Conservation (phyloP, 2,329 filamentous ascomycete species). For the Fusarium sarcochroum region DNA sequence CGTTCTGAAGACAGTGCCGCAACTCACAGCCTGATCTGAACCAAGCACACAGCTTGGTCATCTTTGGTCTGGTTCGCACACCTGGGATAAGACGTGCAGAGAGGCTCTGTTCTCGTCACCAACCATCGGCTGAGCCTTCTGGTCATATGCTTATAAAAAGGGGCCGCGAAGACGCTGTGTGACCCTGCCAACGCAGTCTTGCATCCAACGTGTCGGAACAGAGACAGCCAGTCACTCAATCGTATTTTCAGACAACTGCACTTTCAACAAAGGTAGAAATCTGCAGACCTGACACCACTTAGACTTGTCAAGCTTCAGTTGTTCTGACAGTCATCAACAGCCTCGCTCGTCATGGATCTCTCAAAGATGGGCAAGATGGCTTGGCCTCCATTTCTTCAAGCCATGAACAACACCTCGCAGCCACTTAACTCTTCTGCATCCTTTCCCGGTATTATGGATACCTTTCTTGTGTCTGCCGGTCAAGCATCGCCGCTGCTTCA, state of each 20-base stretch:
- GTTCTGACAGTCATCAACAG: background rate
- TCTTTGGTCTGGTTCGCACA: background rate
- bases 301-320: background rate
- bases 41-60: background rate
- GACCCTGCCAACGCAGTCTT: constrained; percentile 39
- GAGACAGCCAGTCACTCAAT: background rate
- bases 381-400: constrained; percentile 48
- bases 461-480: constrained; percentile 62
- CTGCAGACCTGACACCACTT: background rate
- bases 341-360: constrained; percentile 40
- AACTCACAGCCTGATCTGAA: constrained; percentile 4
- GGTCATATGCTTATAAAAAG: constrained; percentile 21
- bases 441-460: constrained; percentile 58
- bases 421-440: constrained; percentile 39
- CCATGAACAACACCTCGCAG: constrained; percentile 36
- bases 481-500: constrained; percentile 59
- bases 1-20: background rate
- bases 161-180: constrained; percentile 23
- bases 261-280: background rate
- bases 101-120: constrained; percentile 1
- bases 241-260: background rate
- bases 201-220: constrained; percentile 17
- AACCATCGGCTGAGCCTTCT: constrained; percentile 1
- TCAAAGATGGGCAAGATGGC: constrained; percentile 49
- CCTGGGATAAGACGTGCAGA: background rate